Evolutionary conservation across 805 yeast genomes (phyloP), one percentile per base, ranked within the genome.

Genomic region (Hanseniaspora valbyensis): DNA sequence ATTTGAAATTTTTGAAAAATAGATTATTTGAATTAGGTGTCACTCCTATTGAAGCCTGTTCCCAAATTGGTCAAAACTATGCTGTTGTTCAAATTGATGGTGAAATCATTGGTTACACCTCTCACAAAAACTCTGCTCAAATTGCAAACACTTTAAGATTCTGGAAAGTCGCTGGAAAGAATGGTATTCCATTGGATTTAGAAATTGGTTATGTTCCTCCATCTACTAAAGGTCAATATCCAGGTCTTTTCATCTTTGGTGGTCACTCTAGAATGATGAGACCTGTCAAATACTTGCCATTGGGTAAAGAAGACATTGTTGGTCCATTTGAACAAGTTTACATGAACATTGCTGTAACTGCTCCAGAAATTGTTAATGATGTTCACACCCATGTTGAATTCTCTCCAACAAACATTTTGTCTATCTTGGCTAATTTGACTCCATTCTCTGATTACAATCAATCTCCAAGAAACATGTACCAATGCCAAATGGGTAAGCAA

Each of bases 401-500:
- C 66, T 75, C 94, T 2, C 97, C 98, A 60, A 92, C 97, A 2
- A 88, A 92, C 67, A 87, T 92, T 45, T 71, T 92, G 58, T 88
- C 96, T 21, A 90, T 92, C 57, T 74, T 92, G 66, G 98, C 97
- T 56, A 92, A 92, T 69, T 75, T 92, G 72, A 92, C 98, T 1
- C 98, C 98, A 57, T 92, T 87, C 66, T 89, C 97, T 1, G 98
- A 92, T 67, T 92, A 92, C 73, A 92, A 92, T 69, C 98, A 92
- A 73, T 89, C 96, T 25, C 98, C 98, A 62, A 84, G 98, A 79
- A 92, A 92, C 67, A 92, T 92, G 97, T 92, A 92, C 67, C 98
- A 92, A 72, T 92, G 98, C 71, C 98, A 92, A 75, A 92, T 92
- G 98, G 97, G 96, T 78, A 92, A 92, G 71, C 98, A 92, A 73